Evolutionary conservation across 306 rosid species (phyloP), one percentile per base, ranked within the genome.

Genomic region (Cucumis sativus): DNA sequence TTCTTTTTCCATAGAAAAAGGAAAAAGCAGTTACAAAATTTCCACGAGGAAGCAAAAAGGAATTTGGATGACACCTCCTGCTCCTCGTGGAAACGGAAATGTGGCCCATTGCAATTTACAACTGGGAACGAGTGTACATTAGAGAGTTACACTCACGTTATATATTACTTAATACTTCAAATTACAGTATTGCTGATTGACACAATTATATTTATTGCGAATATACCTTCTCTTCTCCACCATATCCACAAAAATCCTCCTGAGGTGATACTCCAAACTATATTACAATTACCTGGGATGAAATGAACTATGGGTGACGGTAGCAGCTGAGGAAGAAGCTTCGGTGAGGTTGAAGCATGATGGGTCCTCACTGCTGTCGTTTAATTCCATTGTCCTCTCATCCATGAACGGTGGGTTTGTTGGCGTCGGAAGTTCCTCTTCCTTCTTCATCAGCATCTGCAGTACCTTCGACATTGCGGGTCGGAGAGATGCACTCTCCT

Each of bases 321-420:
- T 88, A 47, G 98, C 98, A 0, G 91, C 66, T 6, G 97, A 91
- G 80, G 73, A 81, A 82, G 74, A 21, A 65, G 17, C 55, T 63
- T 86, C 80, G 20, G 85, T 79, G 55, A 74, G 81, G 61, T 81
- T 81, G 30, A 78, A 83, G 79, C 80, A 77, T 40, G 83, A 77
- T 25, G 88, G 88, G 78, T 87, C 79, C 11, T 84, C 92, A 25
- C 75, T 76, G 6, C 82, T 80, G 82, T 87, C 92, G 68, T 85
- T 82, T 63, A 95, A 85, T 81, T 89, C 97, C 99, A 95, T 90
- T 6, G 93, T 90, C 79, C 43, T 87, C 84, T 95, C 97, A 77
- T 95, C 97, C 40, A 89, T 72, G 87, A 95, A 95, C 2, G 99
- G 97, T 35, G 97, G 99, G 83, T 84, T 92, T 41, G 89, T 84